Percentiles rank a stretch among this genome's conserved stretches.
Conservation (phyloP, 768 basidiomycete species). For the Lyophyllum decastes region DNA sequence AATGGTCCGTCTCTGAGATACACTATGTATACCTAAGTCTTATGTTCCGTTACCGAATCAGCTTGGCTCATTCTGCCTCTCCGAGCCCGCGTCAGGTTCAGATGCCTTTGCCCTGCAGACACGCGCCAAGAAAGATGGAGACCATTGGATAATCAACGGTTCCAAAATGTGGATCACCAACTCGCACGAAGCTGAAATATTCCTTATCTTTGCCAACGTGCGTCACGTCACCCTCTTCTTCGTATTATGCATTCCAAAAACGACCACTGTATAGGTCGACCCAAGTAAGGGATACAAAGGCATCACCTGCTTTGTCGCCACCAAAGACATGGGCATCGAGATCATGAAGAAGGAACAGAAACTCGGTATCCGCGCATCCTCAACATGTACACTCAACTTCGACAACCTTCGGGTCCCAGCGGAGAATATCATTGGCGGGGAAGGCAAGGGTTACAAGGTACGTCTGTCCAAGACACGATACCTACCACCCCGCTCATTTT, state of each 20-base stretch:
- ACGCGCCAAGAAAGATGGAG: conserved; percentile 84
- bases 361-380: conserved; percentile 93
- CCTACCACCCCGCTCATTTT: no score
- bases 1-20: conserved; percentile 49
- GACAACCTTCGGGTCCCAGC: conserved; percentile 85
- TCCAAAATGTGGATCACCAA: conserved; percentile 99
- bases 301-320: conserved; percentile 96
- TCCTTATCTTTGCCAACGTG: conserved; percentile 95
- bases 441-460: conserved; percentile 91
- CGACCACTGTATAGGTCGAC: conserved; percentile 55
- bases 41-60: conserved; percentile 28
- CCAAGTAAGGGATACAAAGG: conserved; percentile 97
- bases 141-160: conserved; percentile 88
- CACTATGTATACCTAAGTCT: not conserved
- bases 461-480: not conserved
- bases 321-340: conserved; percentile 94
- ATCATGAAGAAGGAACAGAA: conserved; percentile 99
- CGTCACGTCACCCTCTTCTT: conserved; percentile 19
- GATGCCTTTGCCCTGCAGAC: conserved; percentile 98
- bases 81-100: conserved; percentile 90
- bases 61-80: conserved; percentile 96
- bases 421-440: conserved; percentile 90
- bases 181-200: conserved; percentile 87
- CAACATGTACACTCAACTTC: conserved; percentile 92
- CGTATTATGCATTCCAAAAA: not conserved